phyloP scores from a whole-genome alignment of 2,329 filamentous ascomycete genomes.

The Botryotinia narcissicola region DNA sequence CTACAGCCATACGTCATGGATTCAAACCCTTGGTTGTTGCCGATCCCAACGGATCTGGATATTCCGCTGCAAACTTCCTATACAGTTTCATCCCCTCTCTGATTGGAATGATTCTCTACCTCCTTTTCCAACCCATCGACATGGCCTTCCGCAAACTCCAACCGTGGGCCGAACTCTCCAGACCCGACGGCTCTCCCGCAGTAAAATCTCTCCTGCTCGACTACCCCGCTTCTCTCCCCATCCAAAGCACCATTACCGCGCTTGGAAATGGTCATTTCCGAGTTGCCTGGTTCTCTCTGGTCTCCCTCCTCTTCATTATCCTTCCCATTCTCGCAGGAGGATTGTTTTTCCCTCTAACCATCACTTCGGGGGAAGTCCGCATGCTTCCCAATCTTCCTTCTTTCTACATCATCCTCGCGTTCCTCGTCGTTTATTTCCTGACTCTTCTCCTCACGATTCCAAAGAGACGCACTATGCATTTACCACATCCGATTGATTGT shows the following conservation, averaged over 20 bases:
- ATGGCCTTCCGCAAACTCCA: slow-evolving; percentile 62
- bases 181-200: slow-evolving; percentile 58
- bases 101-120: slow-evolving; percentile 64
- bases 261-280: slow-evolving; percentile 59
- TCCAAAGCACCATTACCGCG: slow-evolving; percentile 58
- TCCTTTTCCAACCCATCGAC: slow-evolving; percentile 66
- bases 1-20: slow-evolving; percentile 62
- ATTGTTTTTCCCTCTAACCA: slow-evolving; percentile 70
- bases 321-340: slow-evolving; percentile 68
- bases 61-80: slow-evolving; percentile 84
- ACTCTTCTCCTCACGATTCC: slow-evolving; percentile 63
- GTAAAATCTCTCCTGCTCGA: slow-evolving; percentile 65
- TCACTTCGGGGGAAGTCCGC: slow-evolving; percentile 48
- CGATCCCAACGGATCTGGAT: slow-evolving; percentile 59
- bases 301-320: slow-evolving; percentile 57
- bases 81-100: slow-evolving; percentile 74
- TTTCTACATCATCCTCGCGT: slow-evolving; percentile 69
- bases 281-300: slow-evolving; percentile 58
- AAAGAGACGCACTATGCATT: slow-evolving; percentile 55
- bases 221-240: slow-evolving; percentile 63
- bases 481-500: slow-evolving; percentile 71
- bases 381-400: slow-evolving; percentile 74
- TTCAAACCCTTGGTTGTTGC: slow-evolving; percentile 69
- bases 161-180: slow-evolving; percentile 64
- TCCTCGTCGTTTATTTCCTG: slow-evolving; percentile 68